Base-by-base conservation (phyloP, 306 rosid genomes). In the Crotalaria pallida region DNA sequence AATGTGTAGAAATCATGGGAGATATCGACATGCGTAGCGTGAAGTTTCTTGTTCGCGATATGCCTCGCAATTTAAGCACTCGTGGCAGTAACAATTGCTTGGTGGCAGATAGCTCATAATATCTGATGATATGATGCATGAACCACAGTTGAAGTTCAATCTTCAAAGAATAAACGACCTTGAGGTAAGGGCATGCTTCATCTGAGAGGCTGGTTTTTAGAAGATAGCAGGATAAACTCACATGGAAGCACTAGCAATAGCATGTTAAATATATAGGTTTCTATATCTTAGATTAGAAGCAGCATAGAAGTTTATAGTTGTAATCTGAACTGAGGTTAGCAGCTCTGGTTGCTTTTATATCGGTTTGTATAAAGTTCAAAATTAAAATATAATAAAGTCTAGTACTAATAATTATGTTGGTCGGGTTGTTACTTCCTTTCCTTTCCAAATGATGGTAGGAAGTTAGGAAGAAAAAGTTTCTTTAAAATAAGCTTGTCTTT, bases 31-130 rank as follows among this genome's bases (percentile, higher is more conserved):
- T 87, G 6, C 84, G 56, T 52, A 69, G 66, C 22, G 88, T 85
- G 75, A 91, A 82, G 87, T 83, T 95, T 57, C 86, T 86, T 5
- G 96, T 95, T 12, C 84, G 92, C 1, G 96, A 91, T 59, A 36
- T 75, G 62, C 72, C 87, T 49, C 49, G 73, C 15, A 67, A 61
- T 8, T 59, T 83, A 52, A 82, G 92, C 71, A 92, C 88, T 74
- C 80, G 79, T 4, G 79, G 84, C 40, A 80, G 89, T 69, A 90
- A 84, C 49, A 85, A 73, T 62, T 84, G 88, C 81, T 94, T 78
- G 75, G 73, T 81, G 68, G 60, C 78, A 23, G 79, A 77, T n/a
- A 74, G 72, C 19, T 79, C 80, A 18, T 81, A 83, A 51, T 48
- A 55, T 59, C 2, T 40, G 73, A 57, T 57, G 72, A 63, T 6